Evolutionary conservation across 441 rosid species (phyloP).

Genomic region (Hura crepitans): DNA sequence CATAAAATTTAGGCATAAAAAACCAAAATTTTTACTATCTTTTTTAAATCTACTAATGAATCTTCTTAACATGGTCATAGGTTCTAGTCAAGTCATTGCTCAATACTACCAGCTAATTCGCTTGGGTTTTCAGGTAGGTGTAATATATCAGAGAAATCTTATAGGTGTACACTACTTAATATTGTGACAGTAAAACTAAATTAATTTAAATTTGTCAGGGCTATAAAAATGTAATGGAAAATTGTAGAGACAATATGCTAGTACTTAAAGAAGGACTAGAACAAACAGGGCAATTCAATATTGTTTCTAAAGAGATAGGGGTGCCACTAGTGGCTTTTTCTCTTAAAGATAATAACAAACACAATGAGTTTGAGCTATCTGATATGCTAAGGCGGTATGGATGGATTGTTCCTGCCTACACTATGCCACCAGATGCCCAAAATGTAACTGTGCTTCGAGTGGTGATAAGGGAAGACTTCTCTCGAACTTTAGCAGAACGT

Average conservation of each 20-base stretch:
- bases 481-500: constrained; percentile 75
- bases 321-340: constrained; percentile 92
- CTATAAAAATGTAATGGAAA: constrained; percentile 72
- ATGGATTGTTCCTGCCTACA: constrained; percentile 88
- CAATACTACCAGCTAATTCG: constrained; percentile 86
- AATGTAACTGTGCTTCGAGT: constrained; percentile 83
- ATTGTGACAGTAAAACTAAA: background rate
- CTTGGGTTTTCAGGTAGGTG: constrained; percentile 49
- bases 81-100: constrained; percentile 88
- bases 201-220: constrained; percentile 31
- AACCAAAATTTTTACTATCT: background rate
- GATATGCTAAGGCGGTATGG: constrained; percentile 75
- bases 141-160: too few relatives aligned
- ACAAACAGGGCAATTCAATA: constrained; percentile 55
- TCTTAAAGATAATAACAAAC: constrained; percentile 53
- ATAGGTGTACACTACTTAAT: too few relatives aligned
- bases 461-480: constrained; percentile 81
- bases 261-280: constrained; percentile 62
- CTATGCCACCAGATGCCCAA: constrained; percentile 83
- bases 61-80: constrained; percentile 28
- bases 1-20: too few relatives aligned
- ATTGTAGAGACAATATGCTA: constrained; percentile 64
- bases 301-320: constrained; percentile 73
- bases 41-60: background rate
- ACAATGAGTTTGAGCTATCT: constrained; percentile 66